Conservation (phyloP, 148 eudicot genomes). For the Rhododendron henanense region DNA sequence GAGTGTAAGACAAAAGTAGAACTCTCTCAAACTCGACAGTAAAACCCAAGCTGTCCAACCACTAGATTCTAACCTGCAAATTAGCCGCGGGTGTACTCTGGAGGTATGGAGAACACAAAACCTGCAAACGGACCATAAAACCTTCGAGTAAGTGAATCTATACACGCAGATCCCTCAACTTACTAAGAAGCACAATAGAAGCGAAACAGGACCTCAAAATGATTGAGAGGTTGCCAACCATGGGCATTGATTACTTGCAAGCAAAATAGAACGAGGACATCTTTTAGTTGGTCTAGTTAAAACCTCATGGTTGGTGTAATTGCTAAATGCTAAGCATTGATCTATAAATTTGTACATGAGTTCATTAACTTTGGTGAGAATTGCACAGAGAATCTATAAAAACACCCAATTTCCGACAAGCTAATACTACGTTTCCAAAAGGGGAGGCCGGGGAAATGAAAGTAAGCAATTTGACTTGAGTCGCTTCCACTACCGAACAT, state of each 20-base stretch:
- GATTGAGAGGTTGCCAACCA: neutral
- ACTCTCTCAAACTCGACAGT: neutral
- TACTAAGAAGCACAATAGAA: neutral
- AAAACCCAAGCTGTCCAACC: neutral
- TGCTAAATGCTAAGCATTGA: neutral
- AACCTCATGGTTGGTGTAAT: too few relatives aligned
- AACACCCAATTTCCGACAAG: neutral
- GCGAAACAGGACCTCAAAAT: neutral
- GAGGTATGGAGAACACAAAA: conserved; percentile 85
- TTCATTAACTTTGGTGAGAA: neutral
- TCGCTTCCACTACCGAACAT: neutral
- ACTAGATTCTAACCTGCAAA: conserved; percentile 44
- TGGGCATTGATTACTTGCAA: neutral
- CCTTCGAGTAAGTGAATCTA: neutral
- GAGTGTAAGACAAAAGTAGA: neutral
- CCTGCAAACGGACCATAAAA: conserved; percentile 49
- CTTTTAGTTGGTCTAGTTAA: neutral
- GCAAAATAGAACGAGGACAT: neutral
- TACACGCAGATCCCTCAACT: neutral
- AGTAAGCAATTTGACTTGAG: neutral
- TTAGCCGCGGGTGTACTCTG: conserved; percentile 28
- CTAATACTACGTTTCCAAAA: neutral
- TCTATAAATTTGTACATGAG: neutral
- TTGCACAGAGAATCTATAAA: neutral
- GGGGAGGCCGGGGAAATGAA: neutral